Evolutionary conservation across 306 rosid species (phyloP), one percentile per base, ranked within the genome.

Genomic region (Senna tora): DNA sequence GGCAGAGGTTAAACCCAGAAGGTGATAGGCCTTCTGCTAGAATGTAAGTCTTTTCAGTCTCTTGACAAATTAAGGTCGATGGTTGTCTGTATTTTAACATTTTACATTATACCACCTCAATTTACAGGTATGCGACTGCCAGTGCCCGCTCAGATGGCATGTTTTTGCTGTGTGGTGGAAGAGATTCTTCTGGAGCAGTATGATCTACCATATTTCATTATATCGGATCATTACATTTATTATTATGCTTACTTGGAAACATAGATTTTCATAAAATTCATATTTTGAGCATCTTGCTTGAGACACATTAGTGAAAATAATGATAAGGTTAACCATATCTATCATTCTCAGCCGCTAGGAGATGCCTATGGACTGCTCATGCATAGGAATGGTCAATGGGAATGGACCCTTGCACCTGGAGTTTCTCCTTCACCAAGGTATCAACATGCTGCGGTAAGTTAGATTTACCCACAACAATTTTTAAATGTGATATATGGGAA

Each of bases 381-480:
- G 97, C 99, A 95, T 85, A 87, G 97, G 78, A 95, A 88, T 82
- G 96, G 97, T 60, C 93, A 85, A 82, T 95, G 99, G 99, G 99
- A 95, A 71, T 95, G 99, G 99, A 95, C 97, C 69, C 96, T 88
- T 72, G 99, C 99, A 67, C 99, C 99, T 32, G 99, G 97, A 73
- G 99, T 91, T 73, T 95, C 99, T 78, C 97, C 99, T 59, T 92
- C 99, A 63, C 88, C 96, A 54, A 89, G 99, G 78, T 95, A 95
- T 77, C 87, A 95, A 78, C 99, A 95, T 79, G 97, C 99, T 66
- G 96, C 97, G 80, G 99, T 95, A 90, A 88, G 95, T 89, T 20
- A 64, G 47, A 50, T 62, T 62, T 83, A 51, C 58, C 72, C 10
- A 59, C 52, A 11, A 47, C 20, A 61, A 77, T 65, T 47, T 69